Conservation (phyloP, 2,329 filamentous ascomycete species). For the Aspergillus persii region DNA sequence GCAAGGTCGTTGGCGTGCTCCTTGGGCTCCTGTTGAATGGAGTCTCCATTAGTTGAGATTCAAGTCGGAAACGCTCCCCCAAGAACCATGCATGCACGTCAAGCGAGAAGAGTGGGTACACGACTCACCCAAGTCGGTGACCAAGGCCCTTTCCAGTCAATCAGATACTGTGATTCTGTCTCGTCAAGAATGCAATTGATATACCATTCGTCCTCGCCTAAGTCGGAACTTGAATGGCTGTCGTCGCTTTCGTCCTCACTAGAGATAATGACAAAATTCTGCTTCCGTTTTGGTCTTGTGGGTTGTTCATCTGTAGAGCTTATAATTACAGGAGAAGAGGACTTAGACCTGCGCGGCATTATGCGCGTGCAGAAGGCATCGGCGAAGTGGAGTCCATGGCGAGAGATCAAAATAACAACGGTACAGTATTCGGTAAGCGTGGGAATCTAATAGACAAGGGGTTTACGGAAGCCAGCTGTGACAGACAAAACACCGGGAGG, state of each 20-base stretch:
- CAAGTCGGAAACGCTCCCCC: not conserved
- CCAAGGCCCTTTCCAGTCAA: slow-evolving; percentile 39
- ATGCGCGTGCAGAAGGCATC: slow-evolving; percentile 22
- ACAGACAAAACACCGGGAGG: not conserved
- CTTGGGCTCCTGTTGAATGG: slow-evolving; percentile 32
- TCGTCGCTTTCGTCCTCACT: slow-evolving; percentile 15
- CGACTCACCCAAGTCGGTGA: slow-evolving; percentile 39
- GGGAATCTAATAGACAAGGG: not conserved
- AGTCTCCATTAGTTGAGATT: slow-evolving; percentile 6
- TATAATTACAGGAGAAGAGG: slow-evolving; percentile 16
- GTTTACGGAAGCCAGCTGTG: not conserved
- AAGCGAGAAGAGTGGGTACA: not conserved
- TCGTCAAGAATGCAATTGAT: slow-evolving; percentile 39
- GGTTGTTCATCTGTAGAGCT: slow-evolving; percentile 3
- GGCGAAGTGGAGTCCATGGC: slow-evolving; percentile 19
- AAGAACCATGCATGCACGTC: not conserved
- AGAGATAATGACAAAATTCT: slow-evolving; percentile 8
- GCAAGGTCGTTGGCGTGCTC: slow-evolving; percentile 33
- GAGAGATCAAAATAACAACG: slow-evolving; percentile 1
- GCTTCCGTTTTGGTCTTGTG: slow-evolving; percentile 9
- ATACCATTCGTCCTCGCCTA: slow-evolving; percentile 32
- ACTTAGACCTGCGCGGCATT: slow-evolving; percentile 25
- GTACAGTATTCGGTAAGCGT: slow-evolving; percentile 1
- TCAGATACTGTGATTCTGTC: slow-evolving; percentile 33
- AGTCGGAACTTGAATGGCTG: slow-evolving; percentile 9